Evolutionary conservation across 371 early-diverging fungal genomes (phyloP), one percentile per base, ranked within the genome.

Genomic region (Rhizopus delemar): DNA sequence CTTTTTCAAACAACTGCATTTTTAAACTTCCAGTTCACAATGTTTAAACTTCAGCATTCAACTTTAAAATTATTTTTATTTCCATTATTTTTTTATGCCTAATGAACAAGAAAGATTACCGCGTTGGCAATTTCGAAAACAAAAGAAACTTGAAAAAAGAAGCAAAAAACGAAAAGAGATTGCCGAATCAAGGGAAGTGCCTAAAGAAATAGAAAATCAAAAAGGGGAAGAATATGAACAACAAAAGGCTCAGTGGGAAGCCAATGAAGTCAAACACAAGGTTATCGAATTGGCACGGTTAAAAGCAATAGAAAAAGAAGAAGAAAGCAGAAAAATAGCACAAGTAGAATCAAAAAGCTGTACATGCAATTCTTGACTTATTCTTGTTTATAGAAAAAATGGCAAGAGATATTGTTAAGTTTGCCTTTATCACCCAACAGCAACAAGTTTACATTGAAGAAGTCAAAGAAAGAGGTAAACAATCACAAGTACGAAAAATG

Each of bases 211-310:
- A 13, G 22, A 15, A 45, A 34, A 51, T 29, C 41, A 46, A 16
- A 33, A 33, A 3, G 52, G 22, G 12, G 57, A 43, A 35, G 36
- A 56, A 5, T 66, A 70, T 35, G 45, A 59, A 16, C 50, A 43
- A 33, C 60, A 62, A 46, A 59, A 66, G 36, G 51, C 50, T 8
- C 36, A 51, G 31, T 70, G 66, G 70, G 70, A 70, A 53, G 58
- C 56, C 13, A 48, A 53, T 5, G 66, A 66, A 51, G 32, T 46
- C 9, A 51, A 51, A 15, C 41, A 53, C 41, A 57, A 53, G 13
- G 5, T 59, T 0, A 56, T 70, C 31, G 59, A 63, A 36, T 3
- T 55, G 1, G 66, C 66, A 3, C 54, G 63, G n/a, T 41, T 50
- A 29, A 60, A 45, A 35, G 59, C 61, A 6, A 33, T 34, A 46